Percentiles rank a stretch among this genome's conserved stretches.
phyloP scores from a whole-genome alignment of 2,329 filamentous ascomycete genomes.

The Lecanicillium sp. region DNA sequence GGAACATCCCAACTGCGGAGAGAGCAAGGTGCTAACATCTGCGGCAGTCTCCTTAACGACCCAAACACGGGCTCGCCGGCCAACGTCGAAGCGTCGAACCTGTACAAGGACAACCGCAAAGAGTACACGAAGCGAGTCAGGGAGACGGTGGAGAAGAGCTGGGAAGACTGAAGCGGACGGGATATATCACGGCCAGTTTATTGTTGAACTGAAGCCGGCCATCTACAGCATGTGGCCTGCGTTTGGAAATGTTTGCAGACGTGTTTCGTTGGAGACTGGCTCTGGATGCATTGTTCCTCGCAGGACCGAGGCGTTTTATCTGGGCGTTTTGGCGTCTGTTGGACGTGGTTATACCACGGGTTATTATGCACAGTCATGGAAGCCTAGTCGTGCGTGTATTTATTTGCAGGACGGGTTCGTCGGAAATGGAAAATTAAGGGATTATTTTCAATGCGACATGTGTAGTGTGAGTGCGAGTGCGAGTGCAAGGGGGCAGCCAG shows the following conservation, averaged over 20 bases:
- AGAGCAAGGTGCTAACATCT: constrained; percentile 23
- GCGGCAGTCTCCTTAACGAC: constrained; percentile 78
- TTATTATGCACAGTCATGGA: constrained; percentile 1
- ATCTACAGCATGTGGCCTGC: constrained; percentile 11
- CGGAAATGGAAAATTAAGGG: constrained; percentile 1
- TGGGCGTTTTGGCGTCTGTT: constrained; percentile 11
- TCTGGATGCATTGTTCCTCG: background rate
- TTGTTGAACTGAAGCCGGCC: background rate
- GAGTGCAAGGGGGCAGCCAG: too few relatives aligned
- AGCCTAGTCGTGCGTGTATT: background rate
- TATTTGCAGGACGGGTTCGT: background rate
- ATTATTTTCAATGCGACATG: too few relatives aligned
- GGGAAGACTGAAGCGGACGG: constrained; percentile 65
- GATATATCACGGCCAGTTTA: background rate
- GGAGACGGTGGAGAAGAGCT: constrained; percentile 98
- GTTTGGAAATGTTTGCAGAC: background rate
- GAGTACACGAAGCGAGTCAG: constrained; percentile 94
- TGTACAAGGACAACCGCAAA: constrained; percentile 96
- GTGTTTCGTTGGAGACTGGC: background rate
- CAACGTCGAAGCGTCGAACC: constrained; percentile 94
- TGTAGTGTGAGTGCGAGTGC: too few relatives aligned
- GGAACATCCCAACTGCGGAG: background rate
- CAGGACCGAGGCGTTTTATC: constrained; percentile 8
- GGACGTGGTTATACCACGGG: constrained; percentile 12
- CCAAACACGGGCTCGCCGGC: constrained; percentile 97